Percentiles rank a stretch among this genome's conserved stretches.
Conservation (phyloP, 2,329 filamentous ascomycete genomes). For the Sporothrix brasiliensis region DNA sequence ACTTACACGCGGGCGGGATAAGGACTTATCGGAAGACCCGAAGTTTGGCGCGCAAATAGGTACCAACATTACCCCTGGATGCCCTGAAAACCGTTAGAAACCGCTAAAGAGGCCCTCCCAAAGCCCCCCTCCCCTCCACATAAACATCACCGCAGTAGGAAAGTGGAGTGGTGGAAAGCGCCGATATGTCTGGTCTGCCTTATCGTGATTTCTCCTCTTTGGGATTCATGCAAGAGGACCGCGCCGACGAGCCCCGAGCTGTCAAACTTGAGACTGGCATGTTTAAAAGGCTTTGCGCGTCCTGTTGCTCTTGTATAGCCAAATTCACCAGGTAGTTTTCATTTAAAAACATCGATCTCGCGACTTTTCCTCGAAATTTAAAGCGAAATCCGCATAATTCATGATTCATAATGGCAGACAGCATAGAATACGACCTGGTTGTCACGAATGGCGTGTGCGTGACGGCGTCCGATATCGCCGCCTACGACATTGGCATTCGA, state of each 20-base stretch:
- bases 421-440: slow-evolving; percentile 45
- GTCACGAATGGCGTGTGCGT: slow-evolving; percentile 50
- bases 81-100: not conserved
- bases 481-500: slow-evolving; percentile 49
- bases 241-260: slow-evolving; percentile 14
- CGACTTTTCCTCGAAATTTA: not conserved
- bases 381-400: not conserved
- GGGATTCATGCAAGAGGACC: not conserved
- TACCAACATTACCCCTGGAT: no score
- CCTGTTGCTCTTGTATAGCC: not conserved
- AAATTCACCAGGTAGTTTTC: not conserved
- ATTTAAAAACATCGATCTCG: not conserved
- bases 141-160: not conserved
- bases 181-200: slow-evolving; percentile 5
- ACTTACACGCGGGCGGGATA: no score
- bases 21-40: slow-evolving; percentile 23
- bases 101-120: not conserved
- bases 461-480: slow-evolving; percentile 48
- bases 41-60: not conserved
- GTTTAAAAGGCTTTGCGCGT: not conserved
- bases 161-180: slow-evolving; percentile 3
- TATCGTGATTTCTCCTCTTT: slow-evolving; percentile 22
- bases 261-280: not conserved
- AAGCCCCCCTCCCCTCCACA: not conserved
- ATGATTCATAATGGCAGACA: slow-evolving; percentile 18